Evolutionary conservation across 306 rosid genomes (phyloP).

Genomic region (Neltuma alba): DNA sequence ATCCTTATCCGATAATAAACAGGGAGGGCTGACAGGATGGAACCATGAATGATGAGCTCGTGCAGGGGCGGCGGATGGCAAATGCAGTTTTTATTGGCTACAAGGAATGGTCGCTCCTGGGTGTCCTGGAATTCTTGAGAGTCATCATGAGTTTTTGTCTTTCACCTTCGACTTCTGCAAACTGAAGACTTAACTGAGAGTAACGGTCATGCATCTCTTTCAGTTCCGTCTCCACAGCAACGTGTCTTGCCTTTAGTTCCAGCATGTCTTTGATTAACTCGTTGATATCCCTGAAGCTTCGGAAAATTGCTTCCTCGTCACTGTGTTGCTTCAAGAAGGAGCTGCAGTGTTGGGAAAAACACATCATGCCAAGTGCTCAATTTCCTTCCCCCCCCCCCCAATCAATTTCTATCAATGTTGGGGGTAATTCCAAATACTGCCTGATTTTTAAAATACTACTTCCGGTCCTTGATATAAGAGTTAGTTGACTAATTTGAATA

Average conservation of each 20-base stretch:
- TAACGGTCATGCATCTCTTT: slow-evolving; percentile 97
- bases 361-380: slow-evolving; percentile 20
- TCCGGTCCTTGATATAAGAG: too few species aligned
- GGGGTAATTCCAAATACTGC: background rate
- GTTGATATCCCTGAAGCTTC: slow-evolving; percentile 95
- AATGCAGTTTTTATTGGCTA: slow-evolving; percentile 39
- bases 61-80: slow-evolving; percentile 31
- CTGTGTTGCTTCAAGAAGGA: slow-evolving; percentile 90
- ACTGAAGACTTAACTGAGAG: slow-evolving; percentile 94
- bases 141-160: slow-evolving; percentile 97
- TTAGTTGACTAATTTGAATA: too few species aligned
- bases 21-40: slow-evolving; percentile 28
- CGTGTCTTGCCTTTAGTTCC: slow-evolving; percentile 77
- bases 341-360: slow-evolving; percentile 50
- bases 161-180: slow-evolving; percentile 99
- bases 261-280: slow-evolving; percentile 95
- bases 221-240: slow-evolving; percentile 76
- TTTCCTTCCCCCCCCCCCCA: background rate
- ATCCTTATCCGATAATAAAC: slow-evolving; percentile 36
- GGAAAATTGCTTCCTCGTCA: slow-evolving; percentile 87
- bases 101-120: slow-evolving; percentile 67
- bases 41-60: slow-evolving; percentile 42
- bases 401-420: slow-evolving; percentile 3
- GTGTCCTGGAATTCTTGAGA: slow-evolving; percentile 72
- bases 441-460: background rate